phyloP scores from a whole-genome alignment of 768 basidiomycete genomes.

The Suillus subalutaceus region DNA sequence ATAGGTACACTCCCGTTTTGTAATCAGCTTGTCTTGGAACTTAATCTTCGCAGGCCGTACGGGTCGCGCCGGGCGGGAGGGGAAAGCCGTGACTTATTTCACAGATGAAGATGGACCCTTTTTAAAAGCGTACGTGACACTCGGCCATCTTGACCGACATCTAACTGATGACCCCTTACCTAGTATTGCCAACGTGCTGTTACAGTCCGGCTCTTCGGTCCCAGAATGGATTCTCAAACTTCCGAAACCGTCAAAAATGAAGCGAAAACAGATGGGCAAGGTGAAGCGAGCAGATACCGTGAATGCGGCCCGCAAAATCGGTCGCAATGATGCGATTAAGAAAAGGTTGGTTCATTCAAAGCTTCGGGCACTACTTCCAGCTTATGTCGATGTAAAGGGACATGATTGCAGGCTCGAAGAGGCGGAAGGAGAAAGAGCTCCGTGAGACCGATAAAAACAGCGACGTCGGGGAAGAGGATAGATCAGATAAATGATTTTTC shows the following conservation, averaged over 20 bases:
- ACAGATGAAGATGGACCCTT: constrained; percentile 91
- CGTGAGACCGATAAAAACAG: neutral
- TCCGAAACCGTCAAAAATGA: constrained; percentile 91
- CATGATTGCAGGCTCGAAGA: constrained; percentile 77
- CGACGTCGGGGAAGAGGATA: neutral
- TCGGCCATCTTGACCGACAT: constrained; percentile 4
- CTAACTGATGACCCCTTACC: constrained; percentile 14
- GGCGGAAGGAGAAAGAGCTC: constrained; percentile 50
- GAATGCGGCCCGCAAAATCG: constrained; percentile 69
- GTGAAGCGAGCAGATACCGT: constrained; percentile 77
- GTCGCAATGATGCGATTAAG: constrained; percentile 70
- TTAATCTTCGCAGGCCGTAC: constrained; percentile 70
- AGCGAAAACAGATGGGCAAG: constrained; percentile 84
- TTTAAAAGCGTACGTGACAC: constrained; percentile 75
- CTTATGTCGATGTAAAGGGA: constrained; percentile 50
- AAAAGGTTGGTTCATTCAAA: constrained; percentile 52
- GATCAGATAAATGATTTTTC: neutral
- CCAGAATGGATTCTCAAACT: constrained; percentile 96
- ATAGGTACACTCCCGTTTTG: constrained; percentile 61
- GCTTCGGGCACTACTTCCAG: constrained; percentile 4
- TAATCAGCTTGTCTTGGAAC: neutral
- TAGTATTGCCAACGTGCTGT: constrained; percentile 94
- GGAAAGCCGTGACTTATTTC: constrained; percentile 95
- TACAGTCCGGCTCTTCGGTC: constrained; percentile 87
- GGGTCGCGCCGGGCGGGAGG: constrained; percentile 89